Evolutionary conservation across 208 protist species (phyloP), one percentile per base, ranked within the genome.

Genomic region (Wallacemonas sp.): DNA sequence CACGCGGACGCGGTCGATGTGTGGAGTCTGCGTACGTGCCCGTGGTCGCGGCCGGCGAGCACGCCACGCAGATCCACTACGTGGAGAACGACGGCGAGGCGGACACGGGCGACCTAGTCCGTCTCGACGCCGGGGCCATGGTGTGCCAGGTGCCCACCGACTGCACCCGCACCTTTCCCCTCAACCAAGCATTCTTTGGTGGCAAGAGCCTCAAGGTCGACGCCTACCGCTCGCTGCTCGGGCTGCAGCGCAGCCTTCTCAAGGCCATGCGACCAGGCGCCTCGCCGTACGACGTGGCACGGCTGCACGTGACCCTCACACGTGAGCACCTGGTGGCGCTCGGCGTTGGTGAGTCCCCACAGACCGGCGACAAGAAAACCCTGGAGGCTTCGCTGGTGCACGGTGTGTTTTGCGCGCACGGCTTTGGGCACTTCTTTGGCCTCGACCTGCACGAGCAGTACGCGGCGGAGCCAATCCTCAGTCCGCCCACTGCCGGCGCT

Each of bases 91-190:
- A 77, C 63, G 50, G 55, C 28, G 26, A 38, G 3, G 62, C 42
- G 14, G 39, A 36, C 4, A 12, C 11, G 0, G 31, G 26, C 1
- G 77, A 76, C 25, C 41, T 84, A n/a, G 62, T 83, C 29, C 76
- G 84, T 28, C 44, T 89, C 2, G 84, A 89, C 45, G 77, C 69
- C 16, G 84, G 84, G 14, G 73, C 77, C 16, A 74, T 84, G 42
- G 73, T 89, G 46, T 68, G 76, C 25, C 22, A 61, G 28, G 77
- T 86, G 46, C 80, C 84, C 2, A 86, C 74, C 2, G 84, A 89
- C 80, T 89, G 84, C 74, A 86, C 84, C 0, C 84, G 84, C 0
- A 86, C 84, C 7, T 84, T 89, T 31, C 80, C 80, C 0, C 48
- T 84, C 12, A 69, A 69, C 10, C 20, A 67, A 2, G 3, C 31